A percentile compares a stretch with the other conserved stretches of the same genome.
Evolutionary conservation across 768 basidiomycete species (phyloP).

Genomic region (Podaxis sp.): DNA sequence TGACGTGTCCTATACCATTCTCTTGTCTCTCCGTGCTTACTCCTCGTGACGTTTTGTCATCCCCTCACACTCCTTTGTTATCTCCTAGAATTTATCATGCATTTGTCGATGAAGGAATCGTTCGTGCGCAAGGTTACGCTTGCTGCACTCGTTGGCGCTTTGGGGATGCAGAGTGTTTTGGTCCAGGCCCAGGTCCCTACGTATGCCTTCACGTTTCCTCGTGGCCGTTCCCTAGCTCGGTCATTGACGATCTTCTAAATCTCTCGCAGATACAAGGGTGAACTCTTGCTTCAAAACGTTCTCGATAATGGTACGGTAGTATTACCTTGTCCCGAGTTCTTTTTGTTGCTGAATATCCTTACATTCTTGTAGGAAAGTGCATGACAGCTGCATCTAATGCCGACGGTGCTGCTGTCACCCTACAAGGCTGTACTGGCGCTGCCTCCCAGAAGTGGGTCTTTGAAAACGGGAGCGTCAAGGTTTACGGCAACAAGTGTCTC

Average conservation of each 20-base stretch:
- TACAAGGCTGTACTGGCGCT: conserved; percentile 44
- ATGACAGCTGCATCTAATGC: conserved; percentile 48
- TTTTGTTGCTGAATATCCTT: background rate
- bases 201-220: background rate
- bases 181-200: conserved; percentile 4
- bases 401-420: conserved; percentile 46
- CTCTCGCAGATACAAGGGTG: conserved; percentile 36
- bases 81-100: background rate
- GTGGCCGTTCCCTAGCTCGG: background rate
- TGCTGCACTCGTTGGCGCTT: conserved; percentile 2
- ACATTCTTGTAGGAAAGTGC: conserved; percentile 39
- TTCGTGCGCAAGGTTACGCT: background rate
- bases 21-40: background rate
- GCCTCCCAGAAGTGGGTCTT: conserved; percentile 51
- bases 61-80: conserved; percentile 5
- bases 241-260: background rate
- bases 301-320: conserved; percentile 34
- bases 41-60: background rate
- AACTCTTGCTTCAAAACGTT: conserved; percentile 43
- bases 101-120: background rate
- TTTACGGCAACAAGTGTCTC: conserved; percentile 49
- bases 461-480: conserved; percentile 35
- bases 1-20: conserved; percentile 3
- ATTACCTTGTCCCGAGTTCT: background rate
- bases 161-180: conserved; percentile 8